These are phyloP conservation scores for Nannochloropsis oceanica DNA, from an alignment of 108 stramenopile species.

Conservation along the genomic window DNA sequence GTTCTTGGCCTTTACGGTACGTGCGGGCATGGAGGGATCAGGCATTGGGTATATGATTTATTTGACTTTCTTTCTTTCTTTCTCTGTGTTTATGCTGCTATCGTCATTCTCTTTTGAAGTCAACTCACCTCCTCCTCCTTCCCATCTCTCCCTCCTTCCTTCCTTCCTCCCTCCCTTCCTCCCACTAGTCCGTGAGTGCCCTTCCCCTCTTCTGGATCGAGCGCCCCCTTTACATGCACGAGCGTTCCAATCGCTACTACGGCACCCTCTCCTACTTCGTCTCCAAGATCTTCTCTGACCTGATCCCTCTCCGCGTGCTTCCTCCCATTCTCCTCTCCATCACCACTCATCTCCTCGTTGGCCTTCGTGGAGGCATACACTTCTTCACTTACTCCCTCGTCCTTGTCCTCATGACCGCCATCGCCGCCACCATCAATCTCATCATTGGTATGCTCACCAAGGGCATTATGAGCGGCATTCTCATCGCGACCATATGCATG, in stretches of 20 bases:
- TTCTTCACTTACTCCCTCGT: background rate
- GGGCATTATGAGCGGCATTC: background rate
- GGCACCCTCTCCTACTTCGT: background rate
- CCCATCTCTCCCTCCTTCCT: no score
- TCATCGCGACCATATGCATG: background rate
- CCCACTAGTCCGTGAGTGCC: background rate
- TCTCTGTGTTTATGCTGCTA: background rate
- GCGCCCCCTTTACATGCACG: background rate
- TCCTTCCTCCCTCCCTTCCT: no score
- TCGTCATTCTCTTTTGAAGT: background rate
- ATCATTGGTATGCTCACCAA: background rate
- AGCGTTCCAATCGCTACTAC: background rate
- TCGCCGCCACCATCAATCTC: background rate
- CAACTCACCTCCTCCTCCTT: background rate
- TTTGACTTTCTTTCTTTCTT: background rate
- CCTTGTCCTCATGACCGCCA: background rate
- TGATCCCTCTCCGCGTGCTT: background rate
- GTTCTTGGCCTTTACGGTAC: background rate
- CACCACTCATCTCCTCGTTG: background rate
- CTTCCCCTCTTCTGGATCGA: background rate
- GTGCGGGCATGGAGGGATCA: background rate
- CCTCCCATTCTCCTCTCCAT: background rate
- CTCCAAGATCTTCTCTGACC: background rate
- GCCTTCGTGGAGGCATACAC: background rate
- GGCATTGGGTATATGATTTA: background rate